These are phyloP conservation scores for Dentipellis fragilis DNA, from an alignment of 768 basidiomycete genomes.

Conservation along the genomic window DNA sequence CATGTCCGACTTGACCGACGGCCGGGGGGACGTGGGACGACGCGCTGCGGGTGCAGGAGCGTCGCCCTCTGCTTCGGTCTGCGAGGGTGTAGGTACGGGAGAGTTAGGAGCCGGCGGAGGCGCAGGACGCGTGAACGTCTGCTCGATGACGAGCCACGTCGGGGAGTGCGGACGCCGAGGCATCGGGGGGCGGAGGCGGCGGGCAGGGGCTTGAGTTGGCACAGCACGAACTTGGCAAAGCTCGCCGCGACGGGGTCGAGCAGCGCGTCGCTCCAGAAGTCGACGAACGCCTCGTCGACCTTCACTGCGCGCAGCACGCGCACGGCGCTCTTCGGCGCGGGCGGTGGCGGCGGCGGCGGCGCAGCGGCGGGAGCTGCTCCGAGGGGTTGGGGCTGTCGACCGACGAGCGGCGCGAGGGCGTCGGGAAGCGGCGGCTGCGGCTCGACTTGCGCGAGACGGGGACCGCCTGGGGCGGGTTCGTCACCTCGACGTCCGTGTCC, in stretches of 20 bases:
- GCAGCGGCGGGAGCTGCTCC: constrained; percentile 2
- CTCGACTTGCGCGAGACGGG: constrained; percentile 24
- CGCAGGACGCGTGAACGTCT: constrained; percentile 34
- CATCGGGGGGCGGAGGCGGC: constrained; percentile 15
- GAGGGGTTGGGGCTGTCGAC: constrained; percentile 14
- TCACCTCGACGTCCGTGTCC: constrained; percentile 51
- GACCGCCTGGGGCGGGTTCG: constrained; percentile 23
- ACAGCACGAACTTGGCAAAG: constrained; percentile 66
- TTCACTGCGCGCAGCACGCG: constrained; percentile 39
- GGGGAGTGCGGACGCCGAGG: constrained; percentile 25
- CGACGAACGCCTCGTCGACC: constrained; percentile 73
- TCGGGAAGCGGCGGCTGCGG: constrained; percentile 19
- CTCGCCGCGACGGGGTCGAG: constrained; percentile 52
- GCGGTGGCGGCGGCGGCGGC: neutral
- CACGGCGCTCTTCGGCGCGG: constrained; percentile 21
- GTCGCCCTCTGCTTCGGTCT: neutral
- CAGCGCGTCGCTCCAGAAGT: constrained; percentile 73
- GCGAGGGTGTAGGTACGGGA: constrained; percentile 15
- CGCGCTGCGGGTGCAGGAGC: neutral
- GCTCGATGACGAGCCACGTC: constrained; percentile 64
- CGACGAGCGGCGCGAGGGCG: constrained; percentile 16
- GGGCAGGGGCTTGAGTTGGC: constrained; percentile 43
- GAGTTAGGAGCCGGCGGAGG: constrained; percentile 20
- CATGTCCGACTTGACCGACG: constrained; percentile 18
- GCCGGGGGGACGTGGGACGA: constrained; percentile 19